Evolutionary conservation across 129 eudicot species (phyloP).

Genomic region (Dittrichia graveolens): DNA sequence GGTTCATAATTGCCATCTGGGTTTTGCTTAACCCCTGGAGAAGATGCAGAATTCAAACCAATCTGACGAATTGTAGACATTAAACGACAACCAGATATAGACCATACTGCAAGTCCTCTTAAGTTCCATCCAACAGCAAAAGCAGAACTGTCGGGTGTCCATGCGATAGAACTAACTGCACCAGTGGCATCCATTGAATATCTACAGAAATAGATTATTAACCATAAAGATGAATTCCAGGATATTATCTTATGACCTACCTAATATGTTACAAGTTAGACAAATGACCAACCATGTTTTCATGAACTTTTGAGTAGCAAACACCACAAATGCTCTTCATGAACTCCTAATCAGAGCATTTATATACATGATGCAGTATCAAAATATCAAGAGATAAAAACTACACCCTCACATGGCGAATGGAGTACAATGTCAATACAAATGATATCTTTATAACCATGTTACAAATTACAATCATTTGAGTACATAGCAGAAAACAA

Average conservation of each 20-base stretch:
- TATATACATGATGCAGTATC: background rate
- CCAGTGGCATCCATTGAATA: slow-evolving; percentile 93
- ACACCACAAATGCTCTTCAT: slow-evolving; percentile 11
- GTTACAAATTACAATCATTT: background rate
- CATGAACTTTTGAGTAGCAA: background rate
- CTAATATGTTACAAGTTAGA: slow-evolving; percentile 6
- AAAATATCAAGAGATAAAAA: slow-evolving; percentile 10
- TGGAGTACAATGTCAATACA: background rate
- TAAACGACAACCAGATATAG: slow-evolving; percentile 95
- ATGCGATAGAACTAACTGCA: slow-evolving; percentile 78
- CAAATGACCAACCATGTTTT: slow-evolving; percentile 16
- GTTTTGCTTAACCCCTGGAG: slow-evolving; percentile 75
- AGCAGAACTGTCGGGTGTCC: slow-evolving; percentile 98
- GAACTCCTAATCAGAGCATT: background rate
- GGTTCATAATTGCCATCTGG: slow-evolving; percentile 80
- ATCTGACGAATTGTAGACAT: slow-evolving; percentile 96
- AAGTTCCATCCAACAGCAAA: slow-evolving; percentile 98
- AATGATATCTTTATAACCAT: background rate
- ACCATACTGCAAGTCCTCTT: slow-evolving; percentile 97
- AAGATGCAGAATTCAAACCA: slow-evolving; percentile 75
- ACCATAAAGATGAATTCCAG: slow-evolving; percentile 5
- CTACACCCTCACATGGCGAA: background rate
- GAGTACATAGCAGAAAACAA: slow-evolving; percentile 1
- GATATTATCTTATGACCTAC: background rate
- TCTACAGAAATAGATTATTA: slow-evolving; percentile 44